Base-by-base conservation (phyloP, 2,329 filamentous ascomycete genomes). In the Alternaria triticina region DNA sequence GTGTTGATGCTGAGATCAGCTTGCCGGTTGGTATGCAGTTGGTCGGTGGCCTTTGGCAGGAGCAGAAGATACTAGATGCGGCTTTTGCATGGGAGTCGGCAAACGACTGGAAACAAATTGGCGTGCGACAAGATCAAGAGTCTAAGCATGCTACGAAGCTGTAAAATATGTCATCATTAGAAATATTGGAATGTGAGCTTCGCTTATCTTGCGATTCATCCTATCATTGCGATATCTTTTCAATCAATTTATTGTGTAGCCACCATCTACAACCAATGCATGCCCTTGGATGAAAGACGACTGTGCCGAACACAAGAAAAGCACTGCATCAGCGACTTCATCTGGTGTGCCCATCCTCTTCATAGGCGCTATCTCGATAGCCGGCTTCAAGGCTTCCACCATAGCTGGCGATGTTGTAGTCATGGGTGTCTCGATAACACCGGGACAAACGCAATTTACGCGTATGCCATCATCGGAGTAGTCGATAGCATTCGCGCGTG, bases 361-460 rank as follows among this genome's bases (percentile, higher is more conserved):
- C 67, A 87, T 76, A 0, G 86, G 84, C 2, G 83, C 84, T 61
- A 80, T 82, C 20, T 71, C 60, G 33, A 86, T 76, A 23, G 84
- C 82, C 25, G 73, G 70, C 59, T 70, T 74, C 44, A 77, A 44
- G 22, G 71, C 76, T 68, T 83, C 75, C 2, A 64, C 59, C 51
- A 76, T 77, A 5, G 72, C 66, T 9, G 66, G 61, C 4, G 71
- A 73, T 57, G 77, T 74, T 9, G 64, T 69, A 0, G 69, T 66
- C 64, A 70, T 72, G 0, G 83, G 82, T 5, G 83, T 85, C 56
- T 78, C 78, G 40, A 85, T 80, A 40, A 83, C 84, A 11, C 82
- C 79, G 0, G 87, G 87, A 62, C 87, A 89, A 43, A 89, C 83
- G 17, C 85, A 87, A 67, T 89, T 89, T 67, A 89, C 84, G 54